Percentiles rank a stretch among this genome's conserved stretches.
Evolutionary conservation across 768 basidiomycete species (phyloP).

Genomic region (Kwoniella dendrophila): DNA sequence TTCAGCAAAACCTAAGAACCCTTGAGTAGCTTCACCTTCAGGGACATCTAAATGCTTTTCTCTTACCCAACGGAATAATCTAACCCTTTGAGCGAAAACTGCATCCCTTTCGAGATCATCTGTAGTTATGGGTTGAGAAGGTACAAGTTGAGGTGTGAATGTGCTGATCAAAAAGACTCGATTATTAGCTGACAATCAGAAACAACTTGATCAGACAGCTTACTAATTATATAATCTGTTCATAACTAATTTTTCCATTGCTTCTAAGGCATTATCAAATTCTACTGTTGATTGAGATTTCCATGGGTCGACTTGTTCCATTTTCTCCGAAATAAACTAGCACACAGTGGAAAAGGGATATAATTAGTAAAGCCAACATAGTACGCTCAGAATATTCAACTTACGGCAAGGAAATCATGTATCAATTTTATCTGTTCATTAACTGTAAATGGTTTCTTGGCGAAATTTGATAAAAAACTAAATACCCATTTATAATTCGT

Average conservation of each 20-base stretch:
- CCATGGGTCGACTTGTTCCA: constrained; percentile 68
- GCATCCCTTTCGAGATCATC: constrained; percentile 97
- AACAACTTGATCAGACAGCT: too few species aligned
- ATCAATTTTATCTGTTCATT: constrained; percentile 94
- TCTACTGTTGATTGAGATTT: constrained; percentile 73
- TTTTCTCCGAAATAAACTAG: constrained; percentile 88
- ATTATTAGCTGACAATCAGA: not conserved
- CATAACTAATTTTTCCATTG: constrained; percentile 99
- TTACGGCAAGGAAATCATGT: constrained; percentile 84
- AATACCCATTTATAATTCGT: not conserved
- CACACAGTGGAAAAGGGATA: too few species aligned
- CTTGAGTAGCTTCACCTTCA: constrained; percentile 63
- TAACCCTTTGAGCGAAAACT: constrained; percentile 83
- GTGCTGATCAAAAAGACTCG: constrained; percentile 63
- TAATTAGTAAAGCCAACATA: too few species aligned
- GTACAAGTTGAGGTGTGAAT: constrained; percentile 81
- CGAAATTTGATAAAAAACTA: constrained; percentile 90
- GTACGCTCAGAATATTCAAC: constrained; percentile 38
- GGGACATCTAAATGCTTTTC: constrained; percentile 90
- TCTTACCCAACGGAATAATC: constrained; percentile 85
- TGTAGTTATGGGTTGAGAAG: constrained; percentile 75
- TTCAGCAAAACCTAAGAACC: constrained; percentile 65
- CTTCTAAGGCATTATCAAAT: constrained; percentile 96
- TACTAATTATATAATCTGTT: constrained; percentile 94
- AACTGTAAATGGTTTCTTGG: constrained; percentile 86